A percentile compares a stretch with the other conserved stretches of the same genome.
phyloP scores from a whole-genome alignment of 176 grass and related monocot species.

The Microstegium vimineum region DNA sequence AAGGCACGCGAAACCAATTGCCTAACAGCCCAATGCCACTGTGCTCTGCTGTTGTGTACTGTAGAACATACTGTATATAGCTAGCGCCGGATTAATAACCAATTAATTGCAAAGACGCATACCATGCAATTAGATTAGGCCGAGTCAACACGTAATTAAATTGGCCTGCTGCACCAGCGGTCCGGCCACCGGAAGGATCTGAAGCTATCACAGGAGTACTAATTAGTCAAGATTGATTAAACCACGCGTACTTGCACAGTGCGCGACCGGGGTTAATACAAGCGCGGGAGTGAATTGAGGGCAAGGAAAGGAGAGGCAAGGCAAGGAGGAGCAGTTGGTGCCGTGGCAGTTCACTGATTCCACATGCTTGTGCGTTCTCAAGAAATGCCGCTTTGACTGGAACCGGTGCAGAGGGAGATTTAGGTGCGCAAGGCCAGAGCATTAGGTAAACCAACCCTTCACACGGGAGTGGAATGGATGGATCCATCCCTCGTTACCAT shows the following conservation, averaged over 20 bases:
- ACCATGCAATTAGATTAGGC: not conserved
- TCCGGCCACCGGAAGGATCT: not conserved
- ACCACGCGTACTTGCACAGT: not conserved
- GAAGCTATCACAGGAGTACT: not conserved
- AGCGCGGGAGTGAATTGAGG: not conserved
- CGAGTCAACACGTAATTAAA: not conserved
- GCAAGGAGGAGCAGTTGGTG: conserved; percentile 27
- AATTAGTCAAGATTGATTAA: not conserved
- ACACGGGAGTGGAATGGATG: not conserved
- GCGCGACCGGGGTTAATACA: not conserved
- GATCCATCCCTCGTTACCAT: not conserved
- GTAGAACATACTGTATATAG: no score
- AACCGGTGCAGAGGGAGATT: conserved; percentile 28
- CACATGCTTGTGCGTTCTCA: conserved; percentile 8
- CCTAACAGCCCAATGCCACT: not conserved
- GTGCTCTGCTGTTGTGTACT: not conserved
- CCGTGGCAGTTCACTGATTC: conserved; percentile 39
- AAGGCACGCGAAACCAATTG: not conserved
- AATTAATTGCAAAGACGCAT: not conserved
- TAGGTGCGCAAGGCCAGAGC: conserved; percentile 33
- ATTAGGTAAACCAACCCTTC: conserved; percentile 58
- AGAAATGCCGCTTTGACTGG: conserved; percentile 39
- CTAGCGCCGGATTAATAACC: no score
- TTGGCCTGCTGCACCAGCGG: not conserved
- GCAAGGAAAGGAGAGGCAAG: no score